Conservation (phyloP, 768 basidiomycete genomes). For the Pleurotus citrinopileatus region DNA sequence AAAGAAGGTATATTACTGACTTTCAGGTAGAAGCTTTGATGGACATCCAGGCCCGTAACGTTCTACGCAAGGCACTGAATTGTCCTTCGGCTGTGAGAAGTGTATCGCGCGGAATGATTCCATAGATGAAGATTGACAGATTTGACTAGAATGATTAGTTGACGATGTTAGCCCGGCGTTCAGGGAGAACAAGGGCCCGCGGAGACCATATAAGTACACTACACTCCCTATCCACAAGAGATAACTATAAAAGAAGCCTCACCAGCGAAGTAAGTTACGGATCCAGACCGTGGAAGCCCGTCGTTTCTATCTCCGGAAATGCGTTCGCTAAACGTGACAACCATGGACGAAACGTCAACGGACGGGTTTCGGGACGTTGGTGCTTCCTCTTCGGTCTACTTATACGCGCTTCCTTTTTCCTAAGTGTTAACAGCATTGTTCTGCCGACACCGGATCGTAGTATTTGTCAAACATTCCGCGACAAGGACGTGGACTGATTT, state of each 20-base stretch:
- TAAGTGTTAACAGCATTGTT: not conserved
- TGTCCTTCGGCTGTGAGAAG: conserved; percentile 8
- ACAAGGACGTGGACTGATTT: not conserved
- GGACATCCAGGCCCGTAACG: conserved; percentile 5
- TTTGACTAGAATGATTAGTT: too few species aligned
- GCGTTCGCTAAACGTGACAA: not conserved
- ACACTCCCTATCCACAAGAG: not conserved
- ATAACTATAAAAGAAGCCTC: not conserved
- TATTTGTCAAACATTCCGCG: not conserved
- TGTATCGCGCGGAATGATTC: not conserved
- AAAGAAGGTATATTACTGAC: conserved; percentile 1
- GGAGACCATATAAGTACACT: too few species aligned
- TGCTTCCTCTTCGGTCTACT: not conserved
- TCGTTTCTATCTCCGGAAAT: conserved; percentile 2
- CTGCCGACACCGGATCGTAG: not conserved
- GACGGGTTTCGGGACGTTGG: not conserved
- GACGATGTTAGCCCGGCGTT: too few species aligned
- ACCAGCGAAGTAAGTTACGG: not conserved
- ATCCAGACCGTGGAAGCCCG: conserved; percentile 6
- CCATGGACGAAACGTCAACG: not conserved
- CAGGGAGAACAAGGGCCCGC: too few species aligned
- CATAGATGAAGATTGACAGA: conserved; percentile 1
- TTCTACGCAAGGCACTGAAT: conserved; percentile 9
- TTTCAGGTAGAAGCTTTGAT: conserved; percentile 5
- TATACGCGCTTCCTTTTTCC: not conserved